Evolutionary conservation across 345 rosid species (phyloP), one percentile per base, ranked within the genome.

Genomic region (Brassica rapa): DNA sequence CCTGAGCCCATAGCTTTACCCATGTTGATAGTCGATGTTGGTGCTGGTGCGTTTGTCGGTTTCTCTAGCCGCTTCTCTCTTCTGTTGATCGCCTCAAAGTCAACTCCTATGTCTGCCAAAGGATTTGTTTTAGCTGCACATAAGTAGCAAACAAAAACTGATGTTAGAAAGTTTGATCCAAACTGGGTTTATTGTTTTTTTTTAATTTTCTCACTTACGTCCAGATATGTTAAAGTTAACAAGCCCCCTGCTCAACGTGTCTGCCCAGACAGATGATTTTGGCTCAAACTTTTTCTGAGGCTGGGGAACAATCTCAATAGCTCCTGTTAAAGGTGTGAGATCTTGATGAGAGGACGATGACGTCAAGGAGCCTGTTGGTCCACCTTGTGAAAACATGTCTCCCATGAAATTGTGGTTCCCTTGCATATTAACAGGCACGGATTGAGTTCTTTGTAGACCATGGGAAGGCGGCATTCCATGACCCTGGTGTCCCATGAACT

Each of bases 1-100:
- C 98, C 99, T 70, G 99, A 87, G 80, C 99, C 99, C 99, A 95
- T 95, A 76, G 98, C 99, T 87, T 86, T 95, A 74, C 99, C 99
- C 99, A 95, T 93, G 63, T 85, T 87, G 74, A 91, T 71, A 16
- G 94, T 95, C 49, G 98, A 95, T 77, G 88, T 79, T 64, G 59
- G 9, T 53, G 86, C 89, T 6, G 86, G 83, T 83, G 86, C 76
- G 75, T 66, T 81, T 19, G 87, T 77, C 27, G 87, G 93, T 79
- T 86, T 95, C 70, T 93, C 97, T 86, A 89, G 79, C 81, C 98
- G 87, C 86, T 89, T 95, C 39, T 95, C 99, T 86, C 84, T 91
- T 62, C 99, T 86, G 83, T 95, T 95, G 74, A 95, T 84, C 6
- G 98, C 88, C 70, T 93, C 99, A 29, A 95, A 95, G 86, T 95